Conservation (phyloP, 164 flowering plant genomes). For the Chloranthus sessilifolius region DNA sequence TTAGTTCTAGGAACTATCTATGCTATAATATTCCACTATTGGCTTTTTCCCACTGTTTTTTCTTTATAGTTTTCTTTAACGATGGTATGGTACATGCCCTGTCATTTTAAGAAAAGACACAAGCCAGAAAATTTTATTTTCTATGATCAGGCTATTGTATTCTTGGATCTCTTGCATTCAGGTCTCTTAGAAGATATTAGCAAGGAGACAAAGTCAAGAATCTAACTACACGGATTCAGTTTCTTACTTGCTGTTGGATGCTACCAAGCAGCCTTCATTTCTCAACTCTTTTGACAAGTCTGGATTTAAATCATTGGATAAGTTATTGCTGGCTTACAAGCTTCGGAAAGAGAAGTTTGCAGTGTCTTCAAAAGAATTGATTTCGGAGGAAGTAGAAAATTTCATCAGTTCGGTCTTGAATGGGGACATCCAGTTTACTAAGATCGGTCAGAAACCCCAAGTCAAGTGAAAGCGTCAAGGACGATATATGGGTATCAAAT, state of each 20-base stretch:
- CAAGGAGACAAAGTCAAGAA: slow-evolving; percentile 45
- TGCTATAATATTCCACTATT: too few relatives aligned
- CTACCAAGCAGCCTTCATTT: slow-evolving; percentile 59
- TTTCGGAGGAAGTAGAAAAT: slow-evolving; percentile 55
- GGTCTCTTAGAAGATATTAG: slow-evolving; percentile 78
- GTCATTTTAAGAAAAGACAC: too few relatives aligned
- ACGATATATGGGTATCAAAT: too few relatives aligned
- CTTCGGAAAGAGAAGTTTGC: slow-evolving; percentile 74
- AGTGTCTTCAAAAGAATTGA: slow-evolving; percentile 33
- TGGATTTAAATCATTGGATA: slow-evolving; percentile 57
- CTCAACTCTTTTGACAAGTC: slow-evolving; percentile 58
- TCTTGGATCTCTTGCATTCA: too few relatives aligned
- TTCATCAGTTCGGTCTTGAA: slow-evolving; percentile 67
- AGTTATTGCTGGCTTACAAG: slow-evolving; percentile 70
- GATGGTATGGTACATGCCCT: too few relatives aligned
- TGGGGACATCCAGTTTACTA: slow-evolving; percentile 67
- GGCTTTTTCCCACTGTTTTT: too few relatives aligned
- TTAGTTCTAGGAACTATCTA: too few relatives aligned
- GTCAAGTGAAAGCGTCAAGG: too few relatives aligned
- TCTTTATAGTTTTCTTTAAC: too few relatives aligned
- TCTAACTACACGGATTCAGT: slow-evolving; percentile 43
- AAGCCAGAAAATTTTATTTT: too few relatives aligned
- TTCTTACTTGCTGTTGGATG: slow-evolving; percentile 66
- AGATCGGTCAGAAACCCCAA: slow-evolving; percentile 57
- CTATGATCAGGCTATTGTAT: too few relatives aligned